Base-by-base conservation (phyloP, 495 filamentous ascomycete species). In the Rhizodiscina lignyota region DNA sequence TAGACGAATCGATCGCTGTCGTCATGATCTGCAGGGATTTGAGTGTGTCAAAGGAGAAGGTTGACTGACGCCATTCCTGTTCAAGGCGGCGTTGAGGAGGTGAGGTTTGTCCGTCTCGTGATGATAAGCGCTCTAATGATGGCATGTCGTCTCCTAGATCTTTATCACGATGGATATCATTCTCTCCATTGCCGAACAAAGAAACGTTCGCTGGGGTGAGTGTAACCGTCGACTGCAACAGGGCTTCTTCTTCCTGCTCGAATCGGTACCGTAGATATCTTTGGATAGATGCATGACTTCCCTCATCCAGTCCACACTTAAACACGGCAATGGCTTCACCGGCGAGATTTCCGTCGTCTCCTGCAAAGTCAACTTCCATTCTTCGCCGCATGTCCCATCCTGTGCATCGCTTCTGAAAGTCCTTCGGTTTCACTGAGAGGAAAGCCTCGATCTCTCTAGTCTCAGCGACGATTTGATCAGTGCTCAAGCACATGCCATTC, bases 371-470 rank as follows among this genome's bases (percentile, higher is more conserved):
- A 5, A 93, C 80, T 49, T 84, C 76, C 15, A 96, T 54, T 32
- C 65, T 77, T 35, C 85, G 72, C 35, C 74, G 71, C 86, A 96
- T 96, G 44, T 94, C 79, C 89, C 91, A 96, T 2, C 79, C 77
- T 35, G 77, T 61, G 54, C 81, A 94, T 5, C 72, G 59, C 45
- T 77, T 80, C 18, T 68, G 74, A 56, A 86, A 94, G 42, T 84
- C 70, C 24, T 70, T 67, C 12, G 85, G 87, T 46, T 68, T 83
- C 49, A 77, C 74, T 4, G 60, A 60, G 16, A 84, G 56, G 45
- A 78, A 94, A 27, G 63, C 68, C 47, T 92, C 77, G 34, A 91
- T 83, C 59, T 87, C 81, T 37, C 64, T 61, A 0, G 83, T 84
- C 49, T 92, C 83, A 0, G 77, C 73, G 12, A 58, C 54, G 27